These are phyloP conservation scores for Bruguiera sexangula DNA, from an alignment of 345 rosid genomes.

Conservation along the genomic window DNA sequence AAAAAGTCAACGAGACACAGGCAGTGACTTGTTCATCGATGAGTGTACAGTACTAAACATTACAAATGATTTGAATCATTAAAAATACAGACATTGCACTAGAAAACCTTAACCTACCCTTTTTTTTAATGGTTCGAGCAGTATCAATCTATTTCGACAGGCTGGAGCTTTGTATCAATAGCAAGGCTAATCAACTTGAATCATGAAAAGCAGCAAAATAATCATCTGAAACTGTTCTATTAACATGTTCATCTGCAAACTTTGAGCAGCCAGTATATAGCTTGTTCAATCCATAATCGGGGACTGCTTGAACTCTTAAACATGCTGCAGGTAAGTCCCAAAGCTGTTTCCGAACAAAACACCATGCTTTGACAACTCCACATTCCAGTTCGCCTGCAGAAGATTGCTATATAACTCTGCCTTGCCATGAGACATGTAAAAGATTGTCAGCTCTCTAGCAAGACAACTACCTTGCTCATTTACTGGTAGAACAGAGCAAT, in stretches of 20 bases:
- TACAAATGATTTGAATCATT: too few species aligned
- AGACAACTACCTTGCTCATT: constrained; percentile 71
- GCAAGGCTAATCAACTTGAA: constrained; percentile 69
- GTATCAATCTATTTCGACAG: background rate
- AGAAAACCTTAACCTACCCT: too few species aligned
- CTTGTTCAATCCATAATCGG: constrained; percentile 34
- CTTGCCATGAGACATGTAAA: constrained; percentile 92
- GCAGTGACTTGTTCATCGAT: too few species aligned
- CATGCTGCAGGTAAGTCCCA: constrained; percentile 47
- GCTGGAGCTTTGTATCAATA: constrained; percentile 12
- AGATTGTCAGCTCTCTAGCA: constrained; percentile 53
- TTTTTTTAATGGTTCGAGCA: too few species aligned
- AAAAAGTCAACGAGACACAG: too few species aligned
- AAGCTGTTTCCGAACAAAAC: constrained; percentile 81
- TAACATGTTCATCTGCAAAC: constrained; percentile 43
- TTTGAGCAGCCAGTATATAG: constrained; percentile 43
- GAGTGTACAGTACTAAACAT: too few species aligned
- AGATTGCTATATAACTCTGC: constrained; percentile 75
- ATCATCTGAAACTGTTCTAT: constrained; percentile 55
- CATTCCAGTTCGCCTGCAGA: constrained; percentile 59
- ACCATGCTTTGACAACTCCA: constrained; percentile 39
- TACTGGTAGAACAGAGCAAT: constrained; percentile 62
- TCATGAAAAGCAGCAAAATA: constrained; percentile 79
- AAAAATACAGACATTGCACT: too few species aligned
- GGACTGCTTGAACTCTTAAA: constrained; percentile 39